Conservation (phyloP, 1,139 yeast species). For the Nakaseomyces kungkrabaensis region DNA sequence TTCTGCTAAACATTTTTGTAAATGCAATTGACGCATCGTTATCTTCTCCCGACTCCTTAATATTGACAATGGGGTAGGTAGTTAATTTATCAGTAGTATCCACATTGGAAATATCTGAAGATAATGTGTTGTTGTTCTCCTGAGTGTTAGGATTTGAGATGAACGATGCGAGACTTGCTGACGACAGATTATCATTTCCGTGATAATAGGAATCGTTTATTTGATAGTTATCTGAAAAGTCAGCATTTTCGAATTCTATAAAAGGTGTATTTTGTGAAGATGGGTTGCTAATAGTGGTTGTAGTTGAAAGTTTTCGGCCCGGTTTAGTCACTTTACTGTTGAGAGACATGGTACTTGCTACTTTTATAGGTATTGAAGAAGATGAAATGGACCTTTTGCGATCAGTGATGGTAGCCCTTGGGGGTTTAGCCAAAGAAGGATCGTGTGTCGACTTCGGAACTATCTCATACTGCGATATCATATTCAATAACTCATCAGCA, state of each 20-base stretch:
- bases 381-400: conserved; percentile 1
- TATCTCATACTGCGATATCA: conserved; percentile 9
- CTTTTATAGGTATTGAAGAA: conserved; percentile 1
- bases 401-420: conserved; percentile 5
- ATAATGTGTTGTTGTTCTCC: neutral
- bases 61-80: neutral
- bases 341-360: neutral
- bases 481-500: neutral
- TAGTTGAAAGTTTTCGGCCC: neutral
- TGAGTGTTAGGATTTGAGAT: neutral
- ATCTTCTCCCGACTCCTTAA: conserved; percentile 15
- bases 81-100: conserved; percentile 1
- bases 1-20: conserved; percentile 27
- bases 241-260: conserved; percentile 1
- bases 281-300: conserved; percentile 2
- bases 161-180: conserved; percentile 1
- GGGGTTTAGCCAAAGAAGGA: conserved; percentile 12
- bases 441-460: conserved; percentile 19
- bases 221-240: conserved; percentile 1
- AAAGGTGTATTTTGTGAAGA: conserved; percentile 3
- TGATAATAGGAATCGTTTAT: neutral
- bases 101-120: neutral
- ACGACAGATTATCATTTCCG: neutral
- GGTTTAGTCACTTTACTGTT: conserved; percentile 2
- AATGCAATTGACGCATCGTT: conserved; percentile 31